A percentile compares a stretch with the other conserved stretches of the same genome.
These are phyloP conservation scores for Salicornia ramosissima DNA, from an alignment of 148 eudicot species.

Conservation along the genomic window DNA sequence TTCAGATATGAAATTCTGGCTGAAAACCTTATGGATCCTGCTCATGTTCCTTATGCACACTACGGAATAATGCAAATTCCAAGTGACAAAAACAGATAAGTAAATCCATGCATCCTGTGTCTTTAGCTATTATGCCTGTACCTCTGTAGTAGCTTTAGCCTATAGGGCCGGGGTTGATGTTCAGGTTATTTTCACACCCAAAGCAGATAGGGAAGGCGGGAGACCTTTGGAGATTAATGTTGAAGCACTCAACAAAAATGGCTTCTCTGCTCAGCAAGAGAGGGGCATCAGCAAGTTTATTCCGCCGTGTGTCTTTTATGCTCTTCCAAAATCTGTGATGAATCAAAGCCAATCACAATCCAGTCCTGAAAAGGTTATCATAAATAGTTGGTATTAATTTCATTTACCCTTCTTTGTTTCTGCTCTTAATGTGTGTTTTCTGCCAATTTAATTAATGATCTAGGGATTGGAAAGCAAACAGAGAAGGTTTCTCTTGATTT, in stretches of 20 bases:
- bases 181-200: slow-evolving; percentile 19
- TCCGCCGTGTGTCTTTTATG: slow-evolving; percentile 62
- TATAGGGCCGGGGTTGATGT: slow-evolving; percentile 10
- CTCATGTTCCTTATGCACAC: slow-evolving; percentile 93
- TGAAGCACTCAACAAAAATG: slow-evolving; percentile 44
- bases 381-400: neutral
- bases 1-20: slow-evolving; percentile 75
- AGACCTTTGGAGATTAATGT: slow-evolving; percentile 58
- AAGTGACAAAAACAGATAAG: slow-evolving; percentile 27
- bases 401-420: neutral
- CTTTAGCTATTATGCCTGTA: neutral
- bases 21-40: slow-evolving; percentile 96
- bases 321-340: slow-evolving; percentile 20
- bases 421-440: neutral
- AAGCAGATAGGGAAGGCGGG: slow-evolving; percentile 81
- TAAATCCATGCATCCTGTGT: neutral
- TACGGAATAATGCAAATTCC: slow-evolving; percentile 57
- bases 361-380: slow-evolving; percentile 28
- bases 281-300: slow-evolving; percentile 38
- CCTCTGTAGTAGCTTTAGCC: neutral
- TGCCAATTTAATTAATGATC: neutral
- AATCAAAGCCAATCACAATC: slow-evolving; percentile 21
- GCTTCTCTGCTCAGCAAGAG: slow-evolving; percentile 54
- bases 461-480: slow-evolving; percentile 33
- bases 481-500: slow-evolving; percentile 40